These are phyloP conservation scores for Trichomonas gallinae DNA, from an alignment of 208 protist species.

Conservation along the genomic window DNA sequence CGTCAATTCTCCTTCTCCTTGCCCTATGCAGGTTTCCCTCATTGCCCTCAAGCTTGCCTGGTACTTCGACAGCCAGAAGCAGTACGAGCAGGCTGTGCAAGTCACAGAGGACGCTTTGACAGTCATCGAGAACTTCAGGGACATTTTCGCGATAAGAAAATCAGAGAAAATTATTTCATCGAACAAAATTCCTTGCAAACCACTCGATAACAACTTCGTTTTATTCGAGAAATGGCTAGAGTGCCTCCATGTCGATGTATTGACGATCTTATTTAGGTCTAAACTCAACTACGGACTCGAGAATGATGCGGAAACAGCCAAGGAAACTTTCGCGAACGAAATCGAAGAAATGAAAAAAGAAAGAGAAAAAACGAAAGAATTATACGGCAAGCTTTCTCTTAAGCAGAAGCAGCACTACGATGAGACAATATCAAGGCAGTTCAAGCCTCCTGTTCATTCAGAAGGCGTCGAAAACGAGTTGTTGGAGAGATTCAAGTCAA, in stretches of 20 bases:
- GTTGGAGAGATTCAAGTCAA: neutral
- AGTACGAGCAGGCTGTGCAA: neutral
- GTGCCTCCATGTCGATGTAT: neutral
- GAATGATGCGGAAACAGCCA: neutral
- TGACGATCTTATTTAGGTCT: neutral
- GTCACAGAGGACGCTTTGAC: neutral
- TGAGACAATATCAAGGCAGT: neutral
- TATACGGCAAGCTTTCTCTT: neutral
- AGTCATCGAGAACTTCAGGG: neutral
- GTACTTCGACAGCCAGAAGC: neutral
- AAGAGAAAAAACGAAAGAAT: neutral
- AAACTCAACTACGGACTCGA: neutral
- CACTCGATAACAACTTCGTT: neutral
- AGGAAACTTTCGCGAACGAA: neutral
- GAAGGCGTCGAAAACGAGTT: neutral
- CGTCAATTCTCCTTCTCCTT: neutral
- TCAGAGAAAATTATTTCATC: neutral
- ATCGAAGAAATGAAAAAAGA: constrained; percentile 1
- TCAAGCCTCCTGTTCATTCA: constrained; percentile 8
- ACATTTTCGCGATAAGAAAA: neutral
- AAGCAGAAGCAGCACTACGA: neutral
- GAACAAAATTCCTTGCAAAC: neutral
- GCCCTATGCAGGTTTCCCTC: neutral
- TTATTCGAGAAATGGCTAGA: neutral
- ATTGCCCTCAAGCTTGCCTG: neutral